A percentile compares a stretch with the other conserved stretches of the same genome.
phyloP scores from a whole-genome alignment of 257 asterid genomes.

The Ligustrum vulgare region DNA sequence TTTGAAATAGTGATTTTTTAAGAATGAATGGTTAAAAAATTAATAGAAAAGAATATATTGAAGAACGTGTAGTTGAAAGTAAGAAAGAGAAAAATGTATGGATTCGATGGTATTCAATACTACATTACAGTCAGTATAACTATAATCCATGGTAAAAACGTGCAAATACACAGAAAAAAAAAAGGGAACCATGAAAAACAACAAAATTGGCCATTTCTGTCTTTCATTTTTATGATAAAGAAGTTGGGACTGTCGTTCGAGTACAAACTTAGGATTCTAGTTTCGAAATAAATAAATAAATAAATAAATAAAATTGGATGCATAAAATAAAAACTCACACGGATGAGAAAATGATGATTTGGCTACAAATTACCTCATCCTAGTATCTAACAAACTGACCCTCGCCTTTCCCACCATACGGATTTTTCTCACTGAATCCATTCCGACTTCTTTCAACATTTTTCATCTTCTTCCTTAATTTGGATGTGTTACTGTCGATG shows the following conservation, averaged over 20 bases:
- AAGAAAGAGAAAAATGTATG: too few relatives aligned
- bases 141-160: background rate
- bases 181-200: background rate
- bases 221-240: background rate
- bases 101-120: background rate
- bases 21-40: too few relatives aligned
- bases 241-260: background rate
- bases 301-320: background rate
- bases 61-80: too few relatives aligned
- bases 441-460: slow-evolving; percentile 48
- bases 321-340: background rate
- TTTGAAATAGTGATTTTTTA: too few relatives aligned
- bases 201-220: background rate
- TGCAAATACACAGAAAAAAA: background rate
- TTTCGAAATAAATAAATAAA: background rate
- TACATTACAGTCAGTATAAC: too few relatives aligned
- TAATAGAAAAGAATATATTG: too few relatives aligned
- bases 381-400: slow-evolving; percentile 65
- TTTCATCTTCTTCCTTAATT: slow-evolving; percentile 60
- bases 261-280: background rate
- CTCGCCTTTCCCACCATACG: slow-evolving; percentile 46
- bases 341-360: background rate
- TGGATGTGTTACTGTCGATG: slow-evolving; percentile 82
- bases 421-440: slow-evolving; percentile 65
- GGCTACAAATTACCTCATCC: background rate